These are phyloP conservation scores for Backusella luteola DNA, from an alignment of 192 early-diverging fungal species.

Conservation along the genomic window DNA sequence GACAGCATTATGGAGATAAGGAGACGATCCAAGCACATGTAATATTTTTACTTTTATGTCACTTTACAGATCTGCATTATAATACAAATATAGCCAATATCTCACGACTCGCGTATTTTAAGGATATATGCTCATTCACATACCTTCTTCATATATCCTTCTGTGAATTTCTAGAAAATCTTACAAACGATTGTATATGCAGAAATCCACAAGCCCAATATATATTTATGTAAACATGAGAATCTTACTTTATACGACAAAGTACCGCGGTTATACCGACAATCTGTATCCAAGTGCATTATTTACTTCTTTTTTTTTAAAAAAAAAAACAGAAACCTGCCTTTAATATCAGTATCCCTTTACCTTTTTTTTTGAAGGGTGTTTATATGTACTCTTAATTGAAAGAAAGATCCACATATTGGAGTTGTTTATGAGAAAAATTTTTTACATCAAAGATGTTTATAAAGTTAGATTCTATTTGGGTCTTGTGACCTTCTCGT, in stretches of 20 bases:
- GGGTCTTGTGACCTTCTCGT: neutral
- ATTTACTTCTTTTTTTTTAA: no score
- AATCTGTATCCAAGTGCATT: neutral
- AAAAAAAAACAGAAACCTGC: no score
- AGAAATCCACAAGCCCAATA: neutral
- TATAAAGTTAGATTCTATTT: neutral
- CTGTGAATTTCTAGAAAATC: neutral
- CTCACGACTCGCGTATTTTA: neutral
- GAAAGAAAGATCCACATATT: neutral
- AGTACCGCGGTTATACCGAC: neutral
- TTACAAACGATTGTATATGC: neutral
- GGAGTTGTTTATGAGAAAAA: neutral
- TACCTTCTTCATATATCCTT: neutral
- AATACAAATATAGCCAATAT: neutral
- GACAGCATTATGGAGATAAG: neutral
- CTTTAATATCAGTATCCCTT: no score
- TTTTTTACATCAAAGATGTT: neutral
- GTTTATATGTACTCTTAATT: neutral
- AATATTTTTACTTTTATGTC: neutral
- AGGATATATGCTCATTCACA: neutral
- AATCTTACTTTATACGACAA: neutral
- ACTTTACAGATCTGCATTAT: neutral
- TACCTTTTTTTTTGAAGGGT: neutral
- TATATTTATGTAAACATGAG: neutral
- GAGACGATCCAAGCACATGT: neutral